Percentiles rank a stretch among this genome's conserved stretches.
Conservation (phyloP, 2,329 filamentous ascomycete genomes). For the Nannizzia gypsea region DNA sequence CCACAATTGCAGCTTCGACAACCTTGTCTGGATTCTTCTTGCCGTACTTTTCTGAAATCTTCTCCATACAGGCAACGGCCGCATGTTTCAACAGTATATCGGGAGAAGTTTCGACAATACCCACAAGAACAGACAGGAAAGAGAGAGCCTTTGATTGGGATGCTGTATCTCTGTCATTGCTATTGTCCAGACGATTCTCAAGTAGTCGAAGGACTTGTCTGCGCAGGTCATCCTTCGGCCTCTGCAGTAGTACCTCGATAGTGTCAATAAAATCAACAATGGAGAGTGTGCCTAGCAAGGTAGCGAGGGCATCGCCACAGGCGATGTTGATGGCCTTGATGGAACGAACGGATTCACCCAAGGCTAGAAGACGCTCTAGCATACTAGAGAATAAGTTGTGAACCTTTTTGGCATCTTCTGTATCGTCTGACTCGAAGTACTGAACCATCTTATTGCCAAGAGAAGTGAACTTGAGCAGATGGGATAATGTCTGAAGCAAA, state of each 20-base stretch:
- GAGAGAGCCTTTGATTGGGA: slow-evolving; percentile 61
- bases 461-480: slow-evolving; percentile 31
- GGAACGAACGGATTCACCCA: slow-evolving; percentile 45
- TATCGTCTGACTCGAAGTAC: slow-evolving; percentile 25
- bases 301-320: slow-evolving; percentile 59
- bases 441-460: slow-evolving; percentile 30
- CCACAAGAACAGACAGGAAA: slow-evolving; percentile 67
- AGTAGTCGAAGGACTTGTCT: slow-evolving; percentile 71
- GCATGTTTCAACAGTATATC: slow-evolving; percentile 71
- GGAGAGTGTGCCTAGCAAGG: slow-evolving; percentile 72
- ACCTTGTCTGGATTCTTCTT: slow-evolving; percentile 77
- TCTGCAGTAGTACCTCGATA: slow-evolving; percentile 67
- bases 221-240: slow-evolving; percentile 61
- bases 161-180: slow-evolving; percentile 54
- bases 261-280: slow-evolving; percentile 82
- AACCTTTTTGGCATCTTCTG: slow-evolving; percentile 52
- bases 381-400: slow-evolving; percentile 58
- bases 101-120: slow-evolving; percentile 59
- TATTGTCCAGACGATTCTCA: slow-evolving; percentile 64
- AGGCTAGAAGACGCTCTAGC: slow-evolving; percentile 51
- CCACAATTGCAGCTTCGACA: slow-evolving; percentile 59
- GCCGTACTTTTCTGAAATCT: slow-evolving; percentile 88
- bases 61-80: slow-evolving; percentile 79
- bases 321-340: slow-evolving; percentile 29
- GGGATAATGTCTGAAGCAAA: slow-evolving; percentile 31